Conservation (phyloP, 176 grass and related monocot genomes). For the Oryza longistaminata region DNA sequence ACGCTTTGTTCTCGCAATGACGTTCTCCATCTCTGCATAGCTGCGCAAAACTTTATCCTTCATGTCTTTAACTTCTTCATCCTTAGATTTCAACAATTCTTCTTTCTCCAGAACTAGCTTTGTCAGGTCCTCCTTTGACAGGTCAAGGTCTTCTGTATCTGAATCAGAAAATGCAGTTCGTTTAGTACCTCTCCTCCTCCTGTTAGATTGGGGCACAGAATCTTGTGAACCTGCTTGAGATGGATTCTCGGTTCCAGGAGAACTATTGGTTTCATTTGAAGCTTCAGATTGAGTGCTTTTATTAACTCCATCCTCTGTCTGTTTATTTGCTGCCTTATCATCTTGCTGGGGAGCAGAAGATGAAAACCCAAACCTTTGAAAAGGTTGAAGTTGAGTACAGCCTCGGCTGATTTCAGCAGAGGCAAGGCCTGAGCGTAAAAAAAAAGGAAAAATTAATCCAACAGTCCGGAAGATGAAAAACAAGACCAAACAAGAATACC, state of each 20-base stretch:
- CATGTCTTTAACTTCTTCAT: slow-evolving; percentile 60
- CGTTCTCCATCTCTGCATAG: slow-evolving; percentile 70
- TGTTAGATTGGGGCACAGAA: slow-evolving; percentile 14
- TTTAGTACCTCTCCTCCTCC: slow-evolving; percentile 49
- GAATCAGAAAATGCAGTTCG: slow-evolving; percentile 67
- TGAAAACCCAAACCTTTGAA: slow-evolving; percentile 51
- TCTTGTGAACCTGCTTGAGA: slow-evolving; percentile 39
- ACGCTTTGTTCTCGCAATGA: slow-evolving; percentile 56
- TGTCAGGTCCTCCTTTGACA: slow-evolving; percentile 55
- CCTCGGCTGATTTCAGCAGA: not conserved
- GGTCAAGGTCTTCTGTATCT: slow-evolving; percentile 47
- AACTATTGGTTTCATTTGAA: slow-evolving; percentile 13
- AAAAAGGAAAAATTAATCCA: not conserved
- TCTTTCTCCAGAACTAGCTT: slow-evolving; percentile 70
- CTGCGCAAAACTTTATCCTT: slow-evolving; percentile 63
- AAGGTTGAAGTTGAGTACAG: slow-evolving; percentile 24
- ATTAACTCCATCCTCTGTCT: not conserved
- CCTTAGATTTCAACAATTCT: slow-evolving; percentile 48
- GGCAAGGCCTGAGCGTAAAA: slow-evolving; percentile 18
- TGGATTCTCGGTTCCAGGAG: not conserved
- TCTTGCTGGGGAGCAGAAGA: slow-evolving; percentile 40
- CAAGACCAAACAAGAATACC: not conserved
- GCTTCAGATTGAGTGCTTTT: not conserved
- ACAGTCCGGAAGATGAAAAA: not conserved
- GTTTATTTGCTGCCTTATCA: slow-evolving; percentile 41